Percentiles rank a stretch among this genome's conserved stretches.
Conservation (phyloP, 2,329 filamentous ascomycete genomes). For the Arthrinium puccinioides region DNA sequence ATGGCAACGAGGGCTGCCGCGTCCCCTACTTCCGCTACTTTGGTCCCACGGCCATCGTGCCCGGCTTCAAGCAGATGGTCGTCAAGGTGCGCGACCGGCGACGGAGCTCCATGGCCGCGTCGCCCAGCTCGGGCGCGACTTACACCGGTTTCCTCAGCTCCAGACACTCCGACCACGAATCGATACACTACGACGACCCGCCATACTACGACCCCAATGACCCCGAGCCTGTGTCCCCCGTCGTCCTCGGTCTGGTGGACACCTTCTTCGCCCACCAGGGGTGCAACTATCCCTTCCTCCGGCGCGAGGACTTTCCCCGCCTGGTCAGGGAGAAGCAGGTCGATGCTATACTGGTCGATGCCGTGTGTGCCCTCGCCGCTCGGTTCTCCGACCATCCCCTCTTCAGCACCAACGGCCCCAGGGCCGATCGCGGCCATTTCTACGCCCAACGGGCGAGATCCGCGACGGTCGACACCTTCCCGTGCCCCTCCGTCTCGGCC, state of each 20-base stretch:
- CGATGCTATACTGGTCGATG: constrained; percentile 79
- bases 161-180: constrained; percentile 33
- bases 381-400: constrained; percentile 64
- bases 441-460: constrained; percentile 78
- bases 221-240: constrained; percentile 59
- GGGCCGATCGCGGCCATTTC: constrained; percentile 65
- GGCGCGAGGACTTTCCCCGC: constrained; percentile 63
- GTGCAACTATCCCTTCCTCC: constrained; percentile 80
- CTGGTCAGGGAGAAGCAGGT: constrained; percentile 74
- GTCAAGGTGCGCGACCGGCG: constrained; percentile 64
- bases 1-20: constrained; percentile 50
- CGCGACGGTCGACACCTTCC: constrained; percentile 76
- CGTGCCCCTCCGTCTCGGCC: constrained; percentile 74
- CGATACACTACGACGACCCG: constrained; percentile 41
- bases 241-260: constrained; percentile 71
- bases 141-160: constrained; percentile 30
- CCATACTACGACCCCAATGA: constrained; percentile 75
- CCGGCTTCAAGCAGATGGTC: constrained; percentile 90
- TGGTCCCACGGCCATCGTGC: constrained; percentile 83
- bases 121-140: constrained; percentile 33
- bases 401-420: constrained; percentile 38
- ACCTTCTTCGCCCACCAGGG: constrained; percentile 77
- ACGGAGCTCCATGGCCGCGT: constrained; percentile 52
- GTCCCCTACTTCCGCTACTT: constrained; percentile 91
- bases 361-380: constrained; percentile 74